Conservation (phyloP, 331 rosid species). For the Phaseolus coccineus region DNA sequence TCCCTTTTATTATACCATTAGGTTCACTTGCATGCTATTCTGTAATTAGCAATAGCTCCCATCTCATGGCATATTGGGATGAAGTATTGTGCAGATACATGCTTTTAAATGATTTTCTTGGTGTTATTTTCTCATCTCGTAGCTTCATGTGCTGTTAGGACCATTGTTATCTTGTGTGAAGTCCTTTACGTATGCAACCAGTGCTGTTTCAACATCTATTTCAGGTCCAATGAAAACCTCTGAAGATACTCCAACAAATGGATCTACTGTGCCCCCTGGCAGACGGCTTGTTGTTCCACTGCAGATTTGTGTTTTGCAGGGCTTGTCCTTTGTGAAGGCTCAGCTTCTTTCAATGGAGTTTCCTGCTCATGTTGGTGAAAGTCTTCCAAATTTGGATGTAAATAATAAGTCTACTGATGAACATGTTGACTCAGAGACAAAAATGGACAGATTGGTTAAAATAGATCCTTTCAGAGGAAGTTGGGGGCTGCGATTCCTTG, state of each 20-base stretch:
- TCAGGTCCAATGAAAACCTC: constrained; percentile 71
- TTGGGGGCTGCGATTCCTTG: constrained; percentile 95
- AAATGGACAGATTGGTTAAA: constrained; percentile 86
- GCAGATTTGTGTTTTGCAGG: constrained; percentile 92
- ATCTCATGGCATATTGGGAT: constrained; percentile 26
- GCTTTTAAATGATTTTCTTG: constrained; percentile 5
- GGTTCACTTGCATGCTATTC: constrained; percentile 36
- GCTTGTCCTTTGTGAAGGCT: constrained; percentile 94
- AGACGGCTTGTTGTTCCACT: constrained; percentile 92
- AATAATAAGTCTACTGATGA: constrained; percentile 54
- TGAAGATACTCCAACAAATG: constrained; percentile 61
- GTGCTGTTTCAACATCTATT: constrained; percentile 39
- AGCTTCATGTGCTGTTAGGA: constrained; percentile 33
- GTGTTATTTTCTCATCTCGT: constrained; percentile 44
- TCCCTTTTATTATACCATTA: not conserved
- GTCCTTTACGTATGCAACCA: constrained; percentile 35
- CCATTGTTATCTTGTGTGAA: not conserved
- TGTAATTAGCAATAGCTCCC: constrained; percentile 4
- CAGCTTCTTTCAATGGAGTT: constrained; percentile 96
- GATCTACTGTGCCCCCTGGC: constrained; percentile 77
- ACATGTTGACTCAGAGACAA: constrained; percentile 53
- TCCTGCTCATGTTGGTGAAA: constrained; percentile 92
- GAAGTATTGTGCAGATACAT: constrained; percentile 1
- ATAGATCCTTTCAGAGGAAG: constrained; percentile 96
- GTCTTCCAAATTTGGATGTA: constrained; percentile 64